phyloP scores from a whole-genome alignment of 768 basidiomycete genomes.

The Ramaria sp. region DNA sequence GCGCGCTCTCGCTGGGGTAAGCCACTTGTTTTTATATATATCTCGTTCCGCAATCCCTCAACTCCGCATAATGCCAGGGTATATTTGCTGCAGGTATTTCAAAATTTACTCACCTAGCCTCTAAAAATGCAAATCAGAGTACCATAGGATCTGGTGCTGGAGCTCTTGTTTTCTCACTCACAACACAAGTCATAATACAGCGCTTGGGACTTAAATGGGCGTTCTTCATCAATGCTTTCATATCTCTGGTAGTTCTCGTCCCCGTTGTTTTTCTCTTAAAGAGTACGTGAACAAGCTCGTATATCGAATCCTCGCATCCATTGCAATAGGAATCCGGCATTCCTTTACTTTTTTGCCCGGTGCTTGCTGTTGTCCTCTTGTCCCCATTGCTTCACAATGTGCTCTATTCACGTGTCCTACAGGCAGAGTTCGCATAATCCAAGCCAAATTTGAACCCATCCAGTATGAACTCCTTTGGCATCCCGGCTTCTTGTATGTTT shows the following conservation, averaged over 20 bases:
- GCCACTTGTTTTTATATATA: not conserved
- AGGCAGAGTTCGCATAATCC: not conserved
- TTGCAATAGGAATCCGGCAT: too few relatives aligned
- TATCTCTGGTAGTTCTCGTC: slow-evolving; percentile 17
- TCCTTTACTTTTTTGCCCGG: not conserved
- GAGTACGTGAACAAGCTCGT: not conserved
- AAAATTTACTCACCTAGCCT: not conserved
- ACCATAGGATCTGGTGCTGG: slow-evolving; percentile 17
- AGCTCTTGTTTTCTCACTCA: slow-evolving; percentile 13
- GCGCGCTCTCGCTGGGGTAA: not conserved
- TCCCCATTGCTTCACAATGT: not conserved
- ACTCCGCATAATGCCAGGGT: not conserved
- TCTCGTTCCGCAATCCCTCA: not conserved
- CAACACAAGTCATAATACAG: slow-evolving; percentile 14
- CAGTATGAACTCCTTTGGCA: slow-evolving; percentile 18
- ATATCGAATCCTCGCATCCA: not conserved
- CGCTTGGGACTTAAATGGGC: slow-evolving; percentile 17
- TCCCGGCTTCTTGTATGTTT: slow-evolving; percentile 21
- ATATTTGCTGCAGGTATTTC: not conserved
- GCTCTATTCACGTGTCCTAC: not conserved
- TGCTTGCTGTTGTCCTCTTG: not conserved
- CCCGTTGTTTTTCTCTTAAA: slow-evolving; percentile 18
- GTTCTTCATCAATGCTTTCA: slow-evolving; percentile 22
- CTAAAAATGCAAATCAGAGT: not conserved
- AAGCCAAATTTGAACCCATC: slow-evolving; percentile 14